phyloP scores from a whole-genome alignment of 768 basidiomycete species.

The Boletus barrowsii region DNA sequence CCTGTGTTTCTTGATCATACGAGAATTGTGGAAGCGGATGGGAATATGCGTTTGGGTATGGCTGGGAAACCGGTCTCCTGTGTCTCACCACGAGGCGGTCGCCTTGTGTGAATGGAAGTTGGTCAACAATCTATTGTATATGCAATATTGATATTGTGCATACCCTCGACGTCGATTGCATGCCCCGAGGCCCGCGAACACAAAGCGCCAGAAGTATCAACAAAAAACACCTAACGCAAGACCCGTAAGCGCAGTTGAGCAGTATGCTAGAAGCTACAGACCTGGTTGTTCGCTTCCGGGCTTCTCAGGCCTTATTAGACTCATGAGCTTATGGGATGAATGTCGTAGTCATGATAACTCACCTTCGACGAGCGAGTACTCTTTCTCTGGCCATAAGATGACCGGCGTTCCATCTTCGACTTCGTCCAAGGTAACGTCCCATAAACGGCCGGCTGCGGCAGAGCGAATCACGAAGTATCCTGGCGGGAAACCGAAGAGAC shows the following conservation, averaged over 20 bases:
- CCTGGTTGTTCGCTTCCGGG: conserved; percentile 75
- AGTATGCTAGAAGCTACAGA: conserved; percentile 18
- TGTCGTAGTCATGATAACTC: conserved; percentile 16
- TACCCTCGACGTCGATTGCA: conserved; percentile 78
- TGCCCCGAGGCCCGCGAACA: conserved; percentile 80
- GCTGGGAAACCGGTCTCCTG: conserved; percentile 68
- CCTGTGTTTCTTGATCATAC: conserved; percentile 50
- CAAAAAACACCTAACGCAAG: conserved; percentile 70
- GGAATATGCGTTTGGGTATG: conserved; percentile 75
- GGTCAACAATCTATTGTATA: conserved; percentile 3
- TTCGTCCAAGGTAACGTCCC: conserved; percentile 34
- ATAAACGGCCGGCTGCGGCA: conserved; percentile 33
- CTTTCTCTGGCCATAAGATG: conserved; percentile 69
- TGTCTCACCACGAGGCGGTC: conserved; percentile 71
- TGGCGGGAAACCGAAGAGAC: conserved; percentile 34
- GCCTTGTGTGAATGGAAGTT: conserved; percentile 36
- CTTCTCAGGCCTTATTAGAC: conserved; percentile 53
- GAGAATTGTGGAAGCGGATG: conserved; percentile 74
- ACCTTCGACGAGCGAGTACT: conserved; percentile 79
- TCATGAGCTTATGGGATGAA: conserved; percentile 8
- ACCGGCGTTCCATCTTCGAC: conserved; percentile 43
- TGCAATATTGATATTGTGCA: conserved; percentile 4
- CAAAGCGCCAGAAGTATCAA: conserved; percentile 71
- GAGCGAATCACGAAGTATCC: conserved; percentile 42
- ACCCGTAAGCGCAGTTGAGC: not conserved